Percentiles rank a stretch among this genome's conserved stretches.
Evolutionary conservation across 2,329 filamentous ascomycete genomes (phyloP).

Genomic region (Trichoderma sp.): DNA sequence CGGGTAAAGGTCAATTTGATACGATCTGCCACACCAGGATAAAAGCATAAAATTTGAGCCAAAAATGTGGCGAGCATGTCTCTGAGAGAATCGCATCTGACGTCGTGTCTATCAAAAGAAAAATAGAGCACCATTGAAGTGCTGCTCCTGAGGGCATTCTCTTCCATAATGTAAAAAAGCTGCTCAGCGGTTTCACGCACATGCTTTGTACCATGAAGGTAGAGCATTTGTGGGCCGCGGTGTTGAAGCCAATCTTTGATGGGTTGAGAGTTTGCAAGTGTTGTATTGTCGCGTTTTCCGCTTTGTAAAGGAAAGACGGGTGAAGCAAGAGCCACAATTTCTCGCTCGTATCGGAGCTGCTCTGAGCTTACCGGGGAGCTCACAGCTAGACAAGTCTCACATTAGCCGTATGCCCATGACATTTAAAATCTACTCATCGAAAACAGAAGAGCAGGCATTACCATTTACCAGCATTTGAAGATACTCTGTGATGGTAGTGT

Average conservation of each 20-base stretch:
- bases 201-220: constrained; percentile 16
- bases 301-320: constrained; percentile 15
- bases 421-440: background rate
- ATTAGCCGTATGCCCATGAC: background rate
- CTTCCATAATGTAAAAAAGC: constrained; percentile 18
- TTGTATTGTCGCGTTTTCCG: background rate
- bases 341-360: constrained; percentile 12
- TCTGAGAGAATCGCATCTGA: constrained; percentile 18
- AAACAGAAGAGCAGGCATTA: background rate
- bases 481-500: background rate
- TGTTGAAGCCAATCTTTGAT: constrained; percentile 13
- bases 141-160: background rate
- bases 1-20: constrained; percentile 12
- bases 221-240: constrained; percentile 19
- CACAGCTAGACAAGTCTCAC: background rate
- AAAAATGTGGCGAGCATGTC: constrained; percentile 21
- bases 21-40: constrained; percentile 4
- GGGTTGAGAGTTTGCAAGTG: background rate
- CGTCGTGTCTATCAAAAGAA: constrained; percentile 19
- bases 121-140: constrained; percentile 18
- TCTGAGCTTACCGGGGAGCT: background rate
- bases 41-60: constrained; percentile 17
- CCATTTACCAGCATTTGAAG: background rate
- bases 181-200: constrained; percentile 19
- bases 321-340: constrained; percentile 15